Percentiles rank a stretch among this genome's conserved stretches.
Evolutionary conservation across 2,329 filamentous ascomycete genomes (phyloP).

Genomic region (Chaetomiaceae sp.): DNA sequence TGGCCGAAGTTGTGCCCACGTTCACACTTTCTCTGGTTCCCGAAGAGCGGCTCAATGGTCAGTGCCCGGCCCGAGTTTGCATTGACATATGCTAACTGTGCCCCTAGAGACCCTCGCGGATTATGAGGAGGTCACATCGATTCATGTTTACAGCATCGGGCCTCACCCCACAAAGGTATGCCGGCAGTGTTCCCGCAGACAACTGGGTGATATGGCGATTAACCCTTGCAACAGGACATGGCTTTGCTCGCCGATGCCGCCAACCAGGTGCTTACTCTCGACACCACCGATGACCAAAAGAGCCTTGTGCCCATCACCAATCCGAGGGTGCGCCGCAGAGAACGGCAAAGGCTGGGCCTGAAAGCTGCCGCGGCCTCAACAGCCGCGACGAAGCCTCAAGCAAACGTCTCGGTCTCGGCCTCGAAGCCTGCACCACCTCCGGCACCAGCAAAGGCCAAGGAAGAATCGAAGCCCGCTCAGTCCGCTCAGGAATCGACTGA

Average conservation of each 20-base stretch:
- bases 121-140: conserved; percentile 69
- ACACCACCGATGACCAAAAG: conserved; percentile 36
- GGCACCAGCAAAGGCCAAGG: conserved; percentile 28
- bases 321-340: conserved; percentile 53
- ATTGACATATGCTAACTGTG: conserved; percentile 13
- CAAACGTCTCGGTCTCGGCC: conserved; percentile 23
- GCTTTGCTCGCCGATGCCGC: conserved; percentile 67
- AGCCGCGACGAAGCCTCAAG: conserved; percentile 24
- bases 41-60: conserved; percentile 69
- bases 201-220: background rate
- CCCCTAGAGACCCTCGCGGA: conserved; percentile 58
- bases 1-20: conserved; percentile 47
- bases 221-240: conserved; percentile 45
- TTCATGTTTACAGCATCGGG: conserved; percentile 85
- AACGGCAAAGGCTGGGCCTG: conserved; percentile 36
- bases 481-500: conserved; percentile 33
- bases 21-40: conserved; percentile 61
- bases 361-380: conserved; percentile 27
- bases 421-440: conserved; percentile 23
- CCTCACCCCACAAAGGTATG: conserved; percentile 60
- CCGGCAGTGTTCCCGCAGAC: rapidly evolving
- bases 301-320: conserved; percentile 67
- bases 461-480: conserved; percentile 34
- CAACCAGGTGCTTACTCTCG: conserved; percentile 53
- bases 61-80: background rate